A percentile compares a stretch with the other conserved stretches of the same genome.
Evolutionary conservation across 176 grass and related monocot species (phyloP).

Genomic region (Oryza punctata): DNA sequence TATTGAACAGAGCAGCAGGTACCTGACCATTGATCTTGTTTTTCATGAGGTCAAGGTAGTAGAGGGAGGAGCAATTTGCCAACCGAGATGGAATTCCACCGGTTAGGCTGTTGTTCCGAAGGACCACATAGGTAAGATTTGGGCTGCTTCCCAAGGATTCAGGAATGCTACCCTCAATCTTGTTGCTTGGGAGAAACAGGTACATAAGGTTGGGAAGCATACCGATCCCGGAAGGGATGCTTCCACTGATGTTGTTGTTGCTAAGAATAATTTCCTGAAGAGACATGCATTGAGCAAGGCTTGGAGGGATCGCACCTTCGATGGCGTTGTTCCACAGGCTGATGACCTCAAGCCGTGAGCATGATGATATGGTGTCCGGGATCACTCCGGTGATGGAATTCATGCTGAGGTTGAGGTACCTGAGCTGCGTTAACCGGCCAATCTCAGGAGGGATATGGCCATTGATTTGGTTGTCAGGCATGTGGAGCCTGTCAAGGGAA

Average conservation of each 20-base stretch:
- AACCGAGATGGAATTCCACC: constrained; percentile 35
- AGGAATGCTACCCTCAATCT: constrained; percentile 32
- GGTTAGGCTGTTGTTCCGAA: constrained; percentile 28
- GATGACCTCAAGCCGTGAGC: constrained; percentile 35
- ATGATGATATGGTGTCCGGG: constrained; percentile 23
- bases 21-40: constrained; percentile 42
- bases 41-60: neutral
- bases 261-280: constrained; percentile 21
- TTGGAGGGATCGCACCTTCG: constrained; percentile 32
- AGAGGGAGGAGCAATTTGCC: constrained; percentile 36
- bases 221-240: constrained; percentile 29
- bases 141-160: constrained; percentile 30
- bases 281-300: constrained; percentile 31
- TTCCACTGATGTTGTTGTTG: constrained; percentile 34
- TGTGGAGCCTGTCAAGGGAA: constrained; percentile 20
- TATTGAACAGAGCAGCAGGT: constrained; percentile 15
- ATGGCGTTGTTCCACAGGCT: constrained; percentile 17
- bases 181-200: constrained; percentile 16
- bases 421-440: constrained; percentile 24
- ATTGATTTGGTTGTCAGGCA: neutral
- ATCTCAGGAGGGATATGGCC: constrained; percentile 42
- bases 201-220: constrained; percentile 15
- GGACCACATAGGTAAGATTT: neutral
- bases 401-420: constrained; percentile 47
- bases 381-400: constrained; percentile 45